A percentile compares a stretch with the other conserved stretches of the same genome.
These are phyloP conservation scores for Lichtheimia ramosa DNA, from an alignment of 371 early-diverging fungal genomes.

Conservation along the genomic window DNA sequence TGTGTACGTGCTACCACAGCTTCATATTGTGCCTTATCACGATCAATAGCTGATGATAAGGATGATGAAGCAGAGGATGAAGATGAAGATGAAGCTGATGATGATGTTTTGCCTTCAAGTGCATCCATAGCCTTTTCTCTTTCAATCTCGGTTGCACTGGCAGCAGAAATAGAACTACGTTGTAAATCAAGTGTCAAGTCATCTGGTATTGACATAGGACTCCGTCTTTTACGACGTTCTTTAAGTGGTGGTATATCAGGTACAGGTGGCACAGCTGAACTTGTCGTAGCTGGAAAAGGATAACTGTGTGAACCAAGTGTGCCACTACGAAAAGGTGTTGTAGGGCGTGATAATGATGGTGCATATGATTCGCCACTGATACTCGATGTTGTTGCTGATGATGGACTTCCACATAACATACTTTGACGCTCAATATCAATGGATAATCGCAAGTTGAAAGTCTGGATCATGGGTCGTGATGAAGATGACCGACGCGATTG, in stretches of 20 bases:
- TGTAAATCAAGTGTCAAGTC: constrained; percentile 7
- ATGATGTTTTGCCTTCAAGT: constrained; percentile 10
- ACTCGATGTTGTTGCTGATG: background rate
- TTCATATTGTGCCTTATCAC: constrained; percentile 37
- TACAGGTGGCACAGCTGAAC: constrained; percentile 5
- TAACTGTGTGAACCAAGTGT: constrained; percentile 8
- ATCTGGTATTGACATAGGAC: constrained; percentile 18
- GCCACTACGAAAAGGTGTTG: constrained; percentile 13
- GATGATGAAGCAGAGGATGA: background rate
- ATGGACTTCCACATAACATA: background rate
- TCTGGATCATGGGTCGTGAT: background rate
- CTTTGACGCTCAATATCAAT: constrained; percentile 4
- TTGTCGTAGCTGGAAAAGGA: constrained; percentile 1
- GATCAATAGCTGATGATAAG: constrained; percentile 1
- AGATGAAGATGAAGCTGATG: background rate
- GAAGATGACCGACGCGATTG: too few relatives aligned
- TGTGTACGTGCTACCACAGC: constrained; percentile 27
- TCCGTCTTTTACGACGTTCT: constrained; percentile 21
- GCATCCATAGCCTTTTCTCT: constrained; percentile 14
- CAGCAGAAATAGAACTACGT: background rate
- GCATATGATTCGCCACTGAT: background rate
- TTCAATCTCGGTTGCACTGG: background rate
- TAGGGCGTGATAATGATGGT: background rate
- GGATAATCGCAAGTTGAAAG: constrained; percentile 4
- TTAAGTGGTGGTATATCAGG: constrained; percentile 14